A percentile compares a stretch with the other conserved stretches of the same genome.
Conservation (phyloP, 2,329 filamentous ascomycete species). For the Claviceps quebecensis region DNA sequence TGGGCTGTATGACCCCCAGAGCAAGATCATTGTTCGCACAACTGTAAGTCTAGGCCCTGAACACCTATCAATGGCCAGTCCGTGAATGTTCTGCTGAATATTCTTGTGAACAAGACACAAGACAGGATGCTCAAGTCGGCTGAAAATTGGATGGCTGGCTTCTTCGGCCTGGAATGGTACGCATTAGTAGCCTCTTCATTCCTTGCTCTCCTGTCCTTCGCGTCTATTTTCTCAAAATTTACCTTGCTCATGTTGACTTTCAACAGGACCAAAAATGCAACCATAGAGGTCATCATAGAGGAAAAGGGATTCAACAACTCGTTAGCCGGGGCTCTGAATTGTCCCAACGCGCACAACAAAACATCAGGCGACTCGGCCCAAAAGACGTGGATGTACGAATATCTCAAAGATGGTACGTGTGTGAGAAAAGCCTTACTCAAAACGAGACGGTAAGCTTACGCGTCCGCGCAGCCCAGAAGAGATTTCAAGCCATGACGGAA, state of each 20-base stretch:
- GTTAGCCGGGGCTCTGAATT: constrained; percentile 52
- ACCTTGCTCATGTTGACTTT: neutral
- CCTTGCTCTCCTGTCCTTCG: neutral
- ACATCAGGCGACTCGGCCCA: constrained; percentile 38
- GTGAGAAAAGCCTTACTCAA: neutral
- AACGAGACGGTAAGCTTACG: neutral
- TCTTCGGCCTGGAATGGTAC: constrained; percentile 60
- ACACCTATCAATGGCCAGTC: neutral
- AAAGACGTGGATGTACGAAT: constrained; percentile 46
- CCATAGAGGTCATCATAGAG: constrained; percentile 60
- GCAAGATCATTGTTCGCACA: constrained; percentile 59
- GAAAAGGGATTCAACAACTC: constrained; percentile 52
- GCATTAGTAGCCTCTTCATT: neutral
- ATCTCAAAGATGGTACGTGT: constrained; percentile 43
- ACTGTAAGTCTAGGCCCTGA: constrained; percentile 28
- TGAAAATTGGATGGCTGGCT: constrained; percentile 66
- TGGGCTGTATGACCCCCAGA: constrained; percentile 54
- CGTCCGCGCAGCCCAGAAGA: constrained; percentile 35
- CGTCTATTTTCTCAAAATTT: neutral
- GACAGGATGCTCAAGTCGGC: constrained; percentile 65
- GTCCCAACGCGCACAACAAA: constrained; percentile 44
- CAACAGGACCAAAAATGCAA: constrained; percentile 49
- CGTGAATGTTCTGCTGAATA: constrained; percentile 2
- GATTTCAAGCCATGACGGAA: constrained; percentile 41
- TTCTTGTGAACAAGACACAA: constrained; percentile 36